Evolutionary conservation across 2,329 filamentous ascomycete genomes (phyloP).

Genomic region (Immersiporthe knoxdaviesiana): DNA sequence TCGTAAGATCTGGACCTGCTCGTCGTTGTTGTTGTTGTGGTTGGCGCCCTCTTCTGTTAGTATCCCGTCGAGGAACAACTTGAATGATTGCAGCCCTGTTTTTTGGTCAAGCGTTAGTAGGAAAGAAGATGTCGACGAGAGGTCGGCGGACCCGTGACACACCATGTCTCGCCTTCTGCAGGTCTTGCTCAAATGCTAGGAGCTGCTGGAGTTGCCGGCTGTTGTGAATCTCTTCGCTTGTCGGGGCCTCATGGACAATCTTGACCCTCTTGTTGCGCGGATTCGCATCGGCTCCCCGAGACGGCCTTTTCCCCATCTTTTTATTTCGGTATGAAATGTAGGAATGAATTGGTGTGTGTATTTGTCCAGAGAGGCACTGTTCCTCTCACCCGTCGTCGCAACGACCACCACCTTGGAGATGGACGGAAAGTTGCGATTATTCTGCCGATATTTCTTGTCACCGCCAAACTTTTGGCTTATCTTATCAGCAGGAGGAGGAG

Average conservation of each 20-base stretch:
- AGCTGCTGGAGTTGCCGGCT: slow-evolving; percentile 70
- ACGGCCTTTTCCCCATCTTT: slow-evolving; percentile 25
- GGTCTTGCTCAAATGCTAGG: slow-evolving; percentile 72
- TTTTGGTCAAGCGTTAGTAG: slow-evolving; percentile 15
- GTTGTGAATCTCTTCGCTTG: slow-evolving; percentile 64
- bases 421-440: slow-evolving; percentile 13
- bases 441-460: slow-evolving; percentile 10
- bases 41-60: slow-evolving; percentile 52
- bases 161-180: slow-evolving; percentile 69
- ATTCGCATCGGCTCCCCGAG: slow-evolving; percentile 43
- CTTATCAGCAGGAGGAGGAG: neutral
- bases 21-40: slow-evolving; percentile 40
- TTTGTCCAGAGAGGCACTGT: neutral
- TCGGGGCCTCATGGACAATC: slow-evolving; percentile 58
- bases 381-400: neutral
- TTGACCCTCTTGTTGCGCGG: slow-evolving; percentile 61
- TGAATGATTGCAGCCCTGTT: slow-evolving; percentile 69
- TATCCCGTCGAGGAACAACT: slow-evolving; percentile 71
- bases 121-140: slow-evolving; percentile 3
- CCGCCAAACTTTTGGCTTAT: slow-evolving; percentile 15
- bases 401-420: neutral
- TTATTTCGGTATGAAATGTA: neutral
- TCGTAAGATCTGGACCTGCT: slow-evolving; percentile 62
- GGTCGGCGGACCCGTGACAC: slow-evolving; percentile 20
- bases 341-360: neutral